Conservation (phyloP, 495 filamentous ascomycete species). For the Hypoxylon rickii region DNA sequence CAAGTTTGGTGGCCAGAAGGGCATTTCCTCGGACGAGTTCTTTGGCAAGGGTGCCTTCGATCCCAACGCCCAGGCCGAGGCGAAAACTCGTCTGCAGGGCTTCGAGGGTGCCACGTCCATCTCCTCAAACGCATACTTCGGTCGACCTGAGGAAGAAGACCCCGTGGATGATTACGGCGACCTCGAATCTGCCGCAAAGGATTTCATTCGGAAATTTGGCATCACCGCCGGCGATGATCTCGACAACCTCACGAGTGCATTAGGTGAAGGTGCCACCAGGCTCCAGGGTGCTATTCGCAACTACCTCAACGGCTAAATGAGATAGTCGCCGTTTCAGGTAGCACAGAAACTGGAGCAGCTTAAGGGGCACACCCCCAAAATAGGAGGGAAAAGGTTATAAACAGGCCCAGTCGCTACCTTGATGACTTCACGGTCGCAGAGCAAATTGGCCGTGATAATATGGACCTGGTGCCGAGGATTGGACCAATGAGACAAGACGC, state of each 20-base stretch:
- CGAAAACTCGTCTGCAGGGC: conserved; percentile 80
- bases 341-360: neutral
- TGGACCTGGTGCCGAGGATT: conserved; percentile 2
- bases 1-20: conserved; percentile 92
- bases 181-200: conserved; percentile 87
- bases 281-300: conserved; percentile 87
- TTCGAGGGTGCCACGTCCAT: conserved; percentile 94
- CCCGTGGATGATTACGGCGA: conserved; percentile 76
- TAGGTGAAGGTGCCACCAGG: conserved; percentile 83
- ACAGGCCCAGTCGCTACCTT: neutral
- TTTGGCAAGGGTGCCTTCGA: conserved; percentile 91
- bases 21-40: conserved; percentile 97
- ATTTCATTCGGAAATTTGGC: conserved; percentile 92
- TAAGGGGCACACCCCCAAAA: neutral
- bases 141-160: conserved; percentile 78
- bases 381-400: neutral
- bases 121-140: conserved; percentile 96
- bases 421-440: neutral
- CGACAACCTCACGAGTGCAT: conserved; percentile 78
- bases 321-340: neutral
- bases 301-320: conserved; percentile 64
- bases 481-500: conserved; percentile 13
- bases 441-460: neutral
- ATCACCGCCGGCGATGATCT: conserved; percentile 94
- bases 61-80: conserved; percentile 77